phyloP scores from a whole-genome alignment of 164 flowering plant species.

The Stephania yunnanensis region DNA sequence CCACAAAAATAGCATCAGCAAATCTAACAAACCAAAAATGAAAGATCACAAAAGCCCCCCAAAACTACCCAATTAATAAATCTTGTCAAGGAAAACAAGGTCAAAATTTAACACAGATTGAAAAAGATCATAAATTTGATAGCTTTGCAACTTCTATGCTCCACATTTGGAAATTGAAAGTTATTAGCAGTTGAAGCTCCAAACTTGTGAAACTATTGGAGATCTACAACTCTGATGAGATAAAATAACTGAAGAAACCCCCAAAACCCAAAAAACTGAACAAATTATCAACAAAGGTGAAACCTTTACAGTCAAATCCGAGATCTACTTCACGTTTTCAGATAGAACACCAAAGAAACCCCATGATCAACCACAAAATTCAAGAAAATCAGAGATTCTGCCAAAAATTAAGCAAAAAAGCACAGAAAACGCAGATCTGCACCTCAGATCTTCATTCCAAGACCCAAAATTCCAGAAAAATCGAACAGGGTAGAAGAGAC shows the following conservation, averaged over 20 bases:
- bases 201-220: too few species aligned
- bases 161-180: too few species aligned
- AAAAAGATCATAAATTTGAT: neutral
- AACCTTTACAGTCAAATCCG: neutral
- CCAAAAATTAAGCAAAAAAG: neutral
- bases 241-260: neutral
- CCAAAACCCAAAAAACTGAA: neutral
- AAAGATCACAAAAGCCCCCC: neutral
- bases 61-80: too few species aligned
- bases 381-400: neutral
- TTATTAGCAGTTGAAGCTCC: too few species aligned
- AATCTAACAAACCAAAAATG: neutral
- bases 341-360: neutral
- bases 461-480: neutral
- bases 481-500: neutral
- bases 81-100: neutral
- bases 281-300: too few species aligned
- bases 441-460: neutral
- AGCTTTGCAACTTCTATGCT: neutral
- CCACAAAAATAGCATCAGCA: neutral
- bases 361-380: slow-evolving; percentile 5
- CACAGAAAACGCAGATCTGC: slow-evolving; percentile 4
- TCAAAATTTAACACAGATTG: neutral
- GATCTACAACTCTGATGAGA: too few species aligned
- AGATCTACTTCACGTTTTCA: slow-evolving; percentile 1